These are phyloP conservation scores for Dictyostelium citrinum DNA, from an alignment of 78 protist genomes.

Conservation along the genomic window DNA sequence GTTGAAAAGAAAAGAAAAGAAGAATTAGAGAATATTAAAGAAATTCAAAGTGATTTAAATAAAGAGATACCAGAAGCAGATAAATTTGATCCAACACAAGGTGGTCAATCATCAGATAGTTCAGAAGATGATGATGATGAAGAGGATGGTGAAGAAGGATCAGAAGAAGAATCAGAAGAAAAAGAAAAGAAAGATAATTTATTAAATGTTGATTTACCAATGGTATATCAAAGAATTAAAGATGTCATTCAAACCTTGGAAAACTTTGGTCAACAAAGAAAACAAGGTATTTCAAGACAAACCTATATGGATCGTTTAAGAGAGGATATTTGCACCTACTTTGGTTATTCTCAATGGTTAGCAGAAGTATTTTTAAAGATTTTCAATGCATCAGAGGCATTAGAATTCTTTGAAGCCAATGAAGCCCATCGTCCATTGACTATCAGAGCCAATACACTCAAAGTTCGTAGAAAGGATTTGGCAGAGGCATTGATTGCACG, in stretches of 20 bases:
- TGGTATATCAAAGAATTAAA: conserved; percentile 76
- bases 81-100: not conserved
- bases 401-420: conserved; percentile 94
- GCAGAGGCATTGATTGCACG: conserved; percentile 86
- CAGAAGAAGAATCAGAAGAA: not conserved
- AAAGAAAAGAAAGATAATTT: not conserved
- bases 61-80: not conserved
- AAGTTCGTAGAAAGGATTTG: conserved; percentile 91
- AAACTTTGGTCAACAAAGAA: conserved; percentile 65
- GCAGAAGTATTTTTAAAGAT: conserved; percentile 85
- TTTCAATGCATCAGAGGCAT: conserved; percentile 85
- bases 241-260: conserved; percentile 47
- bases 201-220: conserved; percentile 52
- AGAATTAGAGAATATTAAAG: conserved; percentile 12
- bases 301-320: conserved; percentile 86
- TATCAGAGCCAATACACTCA: conserved; percentile 97
- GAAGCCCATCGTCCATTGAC: conserved; percentile 97
- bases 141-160: not conserved
- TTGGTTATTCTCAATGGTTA: conserved; percentile 89
- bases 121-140: not conserved
- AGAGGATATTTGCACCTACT: conserved; percentile 87
- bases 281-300: conserved; percentile 73
- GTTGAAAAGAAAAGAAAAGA: not conserved
- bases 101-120: not conserved
- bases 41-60: conserved; percentile 1